A percentile compares a stretch with the other conserved stretches of the same genome.
These are phyloP conservation scores for Podaxis sp. DNA, from an alignment of 768 basidiomycete species.

Conservation along the genomic window DNA sequence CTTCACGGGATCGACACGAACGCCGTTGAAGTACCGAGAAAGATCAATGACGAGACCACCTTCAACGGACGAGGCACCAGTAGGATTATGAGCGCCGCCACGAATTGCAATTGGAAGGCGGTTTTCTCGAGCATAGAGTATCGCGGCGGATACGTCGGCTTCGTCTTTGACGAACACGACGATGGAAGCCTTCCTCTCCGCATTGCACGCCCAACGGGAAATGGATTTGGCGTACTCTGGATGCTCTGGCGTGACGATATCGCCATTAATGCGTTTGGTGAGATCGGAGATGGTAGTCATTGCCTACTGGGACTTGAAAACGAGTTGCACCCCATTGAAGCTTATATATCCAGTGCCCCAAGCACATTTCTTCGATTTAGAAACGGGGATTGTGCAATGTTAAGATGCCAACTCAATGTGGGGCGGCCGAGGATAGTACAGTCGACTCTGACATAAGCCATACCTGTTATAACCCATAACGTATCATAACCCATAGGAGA, in stretches of 20 bases:
- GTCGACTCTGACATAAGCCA: background rate
- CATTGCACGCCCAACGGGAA: constrained; percentile 45
- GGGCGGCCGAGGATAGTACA: background rate
- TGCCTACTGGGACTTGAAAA: too few species aligned
- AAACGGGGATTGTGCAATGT: too few species aligned
- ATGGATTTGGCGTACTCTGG: constrained; percentile 38
- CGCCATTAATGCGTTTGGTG: constrained; percentile 37
- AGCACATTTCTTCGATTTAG: too few species aligned
- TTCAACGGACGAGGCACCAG: constrained; percentile 43
- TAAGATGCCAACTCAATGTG: too few species aligned
- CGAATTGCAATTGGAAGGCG: constrained; percentile 40
- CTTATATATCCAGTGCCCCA: too few species aligned
- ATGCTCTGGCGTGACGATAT: constrained; percentile 38
- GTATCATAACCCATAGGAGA: constrained; percentile 3
- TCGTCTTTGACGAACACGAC: constrained; percentile 44
- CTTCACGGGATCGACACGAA: constrained; percentile 36
- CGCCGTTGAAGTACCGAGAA: constrained; percentile 39
- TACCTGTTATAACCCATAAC: constrained; percentile 8
- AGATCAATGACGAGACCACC: constrained; percentile 54
- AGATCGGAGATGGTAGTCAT: background rate
- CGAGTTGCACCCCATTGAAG: too few species aligned
- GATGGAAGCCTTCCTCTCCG: constrained; percentile 38
- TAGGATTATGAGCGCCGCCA: constrained; percentile 49
- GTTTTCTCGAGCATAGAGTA: constrained; percentile 36
- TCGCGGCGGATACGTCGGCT: constrained; percentile 35